These are phyloP conservation scores for Boletus subparvulus DNA, from an alignment of 768 basidiomycete species.

Conservation along the genomic window DNA sequence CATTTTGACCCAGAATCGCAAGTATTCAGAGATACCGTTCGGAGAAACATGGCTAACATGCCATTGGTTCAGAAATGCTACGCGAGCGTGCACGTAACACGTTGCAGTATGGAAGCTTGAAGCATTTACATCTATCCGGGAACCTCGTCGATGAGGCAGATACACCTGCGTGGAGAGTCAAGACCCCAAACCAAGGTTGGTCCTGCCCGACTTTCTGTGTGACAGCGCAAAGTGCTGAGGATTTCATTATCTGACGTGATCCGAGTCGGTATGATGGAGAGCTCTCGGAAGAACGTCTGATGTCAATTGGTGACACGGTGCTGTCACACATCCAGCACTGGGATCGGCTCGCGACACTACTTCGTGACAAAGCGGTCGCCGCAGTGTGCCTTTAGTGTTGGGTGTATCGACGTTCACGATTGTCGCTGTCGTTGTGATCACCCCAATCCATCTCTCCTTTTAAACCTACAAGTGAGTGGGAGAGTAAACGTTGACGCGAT, in stretches of 20 bases:
- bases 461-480: not conserved
- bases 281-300: constrained; percentile 6
- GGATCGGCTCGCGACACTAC: constrained; percentile 4
- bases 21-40: too few relatives aligned
- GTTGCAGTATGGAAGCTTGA: too few relatives aligned
- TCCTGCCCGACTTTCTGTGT: not conserved
- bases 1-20: too few relatives aligned
- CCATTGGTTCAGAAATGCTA: too few relatives aligned
- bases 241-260: not conserved
- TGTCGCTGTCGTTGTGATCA: not conserved
- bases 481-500: not conserved
- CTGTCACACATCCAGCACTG: constrained; percentile 12
- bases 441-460: not conserved
- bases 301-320: constrained; percentile 6
- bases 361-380: not conserved
- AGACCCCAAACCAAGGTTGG: not conserved
- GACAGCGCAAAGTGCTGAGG: not conserved
- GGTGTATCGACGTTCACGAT: constrained; percentile 2
- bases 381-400: not conserved
- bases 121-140: not conserved
- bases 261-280: not conserved
- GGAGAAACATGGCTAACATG: too few relatives aligned
- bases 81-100: too few relatives aligned
- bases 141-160: not conserved
- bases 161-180: not conserved